These are phyloP conservation scores for Cnidoscolus chayamansa DNA, from an alignment of 441 rosid species.

Conservation along the genomic window DNA sequence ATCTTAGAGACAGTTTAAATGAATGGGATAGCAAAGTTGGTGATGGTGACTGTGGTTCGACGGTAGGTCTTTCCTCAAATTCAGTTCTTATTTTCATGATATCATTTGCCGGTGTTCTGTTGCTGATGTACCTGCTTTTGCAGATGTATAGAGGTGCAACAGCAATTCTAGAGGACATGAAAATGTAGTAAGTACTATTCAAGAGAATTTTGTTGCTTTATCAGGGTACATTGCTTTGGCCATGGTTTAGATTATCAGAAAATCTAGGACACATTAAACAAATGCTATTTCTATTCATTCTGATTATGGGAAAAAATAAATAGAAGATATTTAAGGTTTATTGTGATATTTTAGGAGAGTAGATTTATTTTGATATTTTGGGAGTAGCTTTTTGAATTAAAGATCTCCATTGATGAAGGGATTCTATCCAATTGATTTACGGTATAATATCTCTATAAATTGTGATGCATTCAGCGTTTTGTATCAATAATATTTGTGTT, in stretches of 20 bases:
- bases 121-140: conserved; percentile 25
- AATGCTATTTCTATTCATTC: too few species aligned
- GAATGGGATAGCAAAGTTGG: conserved; percentile 97
- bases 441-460: too few species aligned
- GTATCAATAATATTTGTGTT: too few species aligned
- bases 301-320: too few species aligned
- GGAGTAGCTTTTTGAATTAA: too few species aligned
- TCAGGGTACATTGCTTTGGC: neutral
- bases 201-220: neutral
- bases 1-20: conserved; percentile 67
- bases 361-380: too few species aligned
- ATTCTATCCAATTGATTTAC: too few species aligned
- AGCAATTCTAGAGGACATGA: conserved; percentile 82
- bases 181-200: conserved; percentile 51
- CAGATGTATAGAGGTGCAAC: conserved; percentile 90
- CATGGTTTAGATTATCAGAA: neutral
- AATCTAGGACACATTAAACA: neutral
- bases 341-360: too few species aligned
- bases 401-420: too few species aligned
- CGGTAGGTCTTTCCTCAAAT: conserved; percentile 50
- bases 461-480: too few species aligned
- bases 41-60: conserved; percentile 98
- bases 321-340: too few species aligned
- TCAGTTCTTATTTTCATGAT: conserved; percentile 18
- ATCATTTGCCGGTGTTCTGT: conserved; percentile 12